Conservation (phyloP, 345 rosid genomes). For the Eucalyptus shirleyi region DNA sequence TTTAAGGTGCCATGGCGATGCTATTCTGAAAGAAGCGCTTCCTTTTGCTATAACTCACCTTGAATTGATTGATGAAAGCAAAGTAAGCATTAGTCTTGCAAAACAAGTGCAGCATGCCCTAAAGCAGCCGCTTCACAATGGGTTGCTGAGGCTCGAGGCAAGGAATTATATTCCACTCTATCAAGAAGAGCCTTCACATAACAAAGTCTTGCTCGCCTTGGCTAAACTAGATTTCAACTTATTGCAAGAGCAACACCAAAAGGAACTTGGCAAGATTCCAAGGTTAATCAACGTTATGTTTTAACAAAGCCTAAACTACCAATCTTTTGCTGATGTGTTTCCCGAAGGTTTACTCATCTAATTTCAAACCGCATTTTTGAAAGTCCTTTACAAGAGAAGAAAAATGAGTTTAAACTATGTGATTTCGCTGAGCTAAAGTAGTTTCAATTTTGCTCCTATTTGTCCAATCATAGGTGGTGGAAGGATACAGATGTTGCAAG, state of each 20-base stretch:
- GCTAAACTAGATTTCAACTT: conserved; percentile 5
- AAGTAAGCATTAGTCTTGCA: not conserved
- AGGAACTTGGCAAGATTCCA: not conserved
- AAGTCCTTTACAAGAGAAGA: not conserved
- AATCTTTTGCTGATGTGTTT: not conserved
- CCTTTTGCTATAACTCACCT: not conserved
- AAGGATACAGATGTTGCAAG: not conserved
- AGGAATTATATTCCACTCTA: not conserved
- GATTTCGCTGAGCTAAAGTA: not conserved
- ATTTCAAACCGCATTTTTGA: not conserved
- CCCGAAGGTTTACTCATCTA: not conserved
- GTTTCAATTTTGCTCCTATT: not conserved
- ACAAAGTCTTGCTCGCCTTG: not conserved
- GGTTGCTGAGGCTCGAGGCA: not conserved
- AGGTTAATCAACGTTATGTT: not conserved
- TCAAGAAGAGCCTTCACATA: not conserved
- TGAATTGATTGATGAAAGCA: not conserved
- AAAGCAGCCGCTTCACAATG: not conserved
- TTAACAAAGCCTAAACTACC: not conserved
- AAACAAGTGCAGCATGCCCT: not conserved
- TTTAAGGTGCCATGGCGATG: not conserved
- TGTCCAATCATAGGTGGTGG: not conserved
- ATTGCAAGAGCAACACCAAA: not conserved
- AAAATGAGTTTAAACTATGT: not conserved
- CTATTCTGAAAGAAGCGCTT: not conserved